These are phyloP conservation scores for Ceratocystis cubensis DNA, from an alignment of 2,329 filamentous ascomycete genomes.

Conservation along the genomic window DNA sequence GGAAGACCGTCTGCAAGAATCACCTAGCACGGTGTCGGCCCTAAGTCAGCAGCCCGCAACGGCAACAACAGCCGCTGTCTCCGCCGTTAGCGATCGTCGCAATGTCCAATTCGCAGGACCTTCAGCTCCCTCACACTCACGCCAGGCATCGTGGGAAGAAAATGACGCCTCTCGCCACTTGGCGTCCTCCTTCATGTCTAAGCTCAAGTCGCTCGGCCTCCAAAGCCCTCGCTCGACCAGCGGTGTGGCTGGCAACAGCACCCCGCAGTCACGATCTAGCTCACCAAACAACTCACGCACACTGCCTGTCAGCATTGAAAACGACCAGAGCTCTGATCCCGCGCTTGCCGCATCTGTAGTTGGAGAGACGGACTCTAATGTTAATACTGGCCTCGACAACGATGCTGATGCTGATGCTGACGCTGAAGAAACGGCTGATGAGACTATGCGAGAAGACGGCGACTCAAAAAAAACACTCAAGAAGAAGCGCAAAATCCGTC, in stretches of 20 bases:
- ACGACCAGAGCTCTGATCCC: background rate
- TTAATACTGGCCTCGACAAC: slow-evolving; percentile 28
- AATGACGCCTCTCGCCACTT: slow-evolving; percentile 47
- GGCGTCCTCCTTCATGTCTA: slow-evolving; percentile 59
- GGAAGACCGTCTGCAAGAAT: background rate
- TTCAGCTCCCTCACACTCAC: slow-evolving; percentile 39
- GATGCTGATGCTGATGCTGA: slow-evolving; percentile 61
- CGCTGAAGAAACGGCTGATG: slow-evolving; percentile 76
- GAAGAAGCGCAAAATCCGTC: slow-evolving; percentile 52
- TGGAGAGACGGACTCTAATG: background rate
- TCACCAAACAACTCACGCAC: slow-evolving; percentile 9
- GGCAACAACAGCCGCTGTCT: background rate
- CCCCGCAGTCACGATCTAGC: slow-evolving; percentile 24
- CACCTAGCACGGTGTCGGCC: background rate
- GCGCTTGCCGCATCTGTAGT: background rate
- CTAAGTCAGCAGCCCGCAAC: background rate
- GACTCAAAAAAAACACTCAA: slow-evolving; percentile 41
- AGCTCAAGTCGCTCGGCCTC: slow-evolving; percentile 58
- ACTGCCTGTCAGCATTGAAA: slow-evolving; percentile 25
- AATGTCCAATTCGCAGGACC: slow-evolving; percentile 68
- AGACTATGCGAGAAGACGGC: slow-evolving; percentile 35
- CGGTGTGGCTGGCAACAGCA: slow-evolving; percentile 24
- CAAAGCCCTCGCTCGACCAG: slow-evolving; percentile 31
- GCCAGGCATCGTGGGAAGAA: slow-evolving; percentile 55
- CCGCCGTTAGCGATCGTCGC: slow-evolving; percentile 27